Conservation (phyloP, 768 basidiomycete genomes). For the Leucocoprinus leucothites region DNA sequence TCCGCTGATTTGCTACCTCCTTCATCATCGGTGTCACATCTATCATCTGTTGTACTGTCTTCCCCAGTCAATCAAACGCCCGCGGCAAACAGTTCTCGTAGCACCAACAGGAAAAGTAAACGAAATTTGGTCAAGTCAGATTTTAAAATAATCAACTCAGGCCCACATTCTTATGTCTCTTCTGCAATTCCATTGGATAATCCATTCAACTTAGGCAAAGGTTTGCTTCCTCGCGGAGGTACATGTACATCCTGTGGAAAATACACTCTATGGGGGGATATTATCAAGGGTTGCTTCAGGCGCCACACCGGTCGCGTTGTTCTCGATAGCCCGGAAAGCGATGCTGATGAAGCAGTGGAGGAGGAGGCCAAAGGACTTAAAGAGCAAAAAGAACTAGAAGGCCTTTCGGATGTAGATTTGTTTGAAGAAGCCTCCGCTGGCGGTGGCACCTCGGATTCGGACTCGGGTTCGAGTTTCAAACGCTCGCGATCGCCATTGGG, state of each 20-base stretch:
- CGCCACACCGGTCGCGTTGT: conserved; percentile 34
- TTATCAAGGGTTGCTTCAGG: conserved; percentile 60
- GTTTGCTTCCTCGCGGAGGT: conserved; percentile 62
- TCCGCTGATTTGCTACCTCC: not conserved
- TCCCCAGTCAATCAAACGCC: not conserved
- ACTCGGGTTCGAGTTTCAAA: conserved; percentile 13
- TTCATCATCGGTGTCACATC: not conserved
- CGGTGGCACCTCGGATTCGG: too few relatives aligned
- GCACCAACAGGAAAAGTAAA: too few relatives aligned
- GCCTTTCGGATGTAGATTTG: too few relatives aligned
- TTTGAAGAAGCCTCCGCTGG: too few relatives aligned
- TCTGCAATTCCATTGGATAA: not conserved
- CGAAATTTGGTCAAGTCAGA: too few relatives aligned
- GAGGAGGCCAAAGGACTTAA: conserved; percentile 17
- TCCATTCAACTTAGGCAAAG: conserved; percentile 7
- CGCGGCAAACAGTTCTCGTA: not conserved
- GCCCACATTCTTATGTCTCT: too few relatives aligned
- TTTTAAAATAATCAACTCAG: too few relatives aligned
- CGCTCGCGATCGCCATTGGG: too few relatives aligned
- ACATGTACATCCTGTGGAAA: conserved; percentile 46
- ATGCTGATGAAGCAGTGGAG: conserved; percentile 25
- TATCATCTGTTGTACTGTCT: not conserved
- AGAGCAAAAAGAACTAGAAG: not conserved
- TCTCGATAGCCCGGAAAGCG: conserved; percentile 23
- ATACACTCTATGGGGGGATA: conserved; percentile 69